Percentiles rank a stretch among this genome's conserved stretches.
Evolutionary conservation across 805 yeast genomes (phyloP).

Genomic region (Torulaspora maleeae): DNA sequence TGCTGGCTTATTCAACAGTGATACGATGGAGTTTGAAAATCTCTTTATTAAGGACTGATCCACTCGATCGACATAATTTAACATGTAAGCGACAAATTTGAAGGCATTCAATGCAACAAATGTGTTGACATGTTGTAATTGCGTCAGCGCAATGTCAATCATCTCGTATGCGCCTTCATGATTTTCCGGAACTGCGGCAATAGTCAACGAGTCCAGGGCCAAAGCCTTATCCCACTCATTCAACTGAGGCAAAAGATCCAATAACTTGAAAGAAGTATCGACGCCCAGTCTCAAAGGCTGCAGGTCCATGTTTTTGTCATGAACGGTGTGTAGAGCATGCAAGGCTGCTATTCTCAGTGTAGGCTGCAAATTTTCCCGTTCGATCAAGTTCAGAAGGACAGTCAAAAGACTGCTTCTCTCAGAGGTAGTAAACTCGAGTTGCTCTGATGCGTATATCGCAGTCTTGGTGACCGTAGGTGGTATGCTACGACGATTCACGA

Average conservation of each 20-base stretch:
- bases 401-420: slow-evolving; percentile 46
- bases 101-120: slow-evolving; percentile 76
- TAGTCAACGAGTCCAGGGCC: slow-evolving; percentile 54
- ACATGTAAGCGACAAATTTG: slow-evolving; percentile 63
- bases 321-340: slow-evolving; percentile 59
- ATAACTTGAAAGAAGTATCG: slow-evolving; percentile 36
- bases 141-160: slow-evolving; percentile 62
- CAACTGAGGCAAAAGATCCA: slow-evolving; percentile 34
- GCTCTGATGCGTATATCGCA: slow-evolving; percentile 66
- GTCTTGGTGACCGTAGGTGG: slow-evolving; percentile 56
- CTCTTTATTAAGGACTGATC: slow-evolving; percentile 55
- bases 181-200: slow-evolving; percentile 65
- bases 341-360: slow-evolving; percentile 67
- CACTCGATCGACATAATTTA: slow-evolving; percentile 62
- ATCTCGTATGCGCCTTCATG: slow-evolving; percentile 60
- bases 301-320: slow-evolving; percentile 41
- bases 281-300: slow-evolving; percentile 39
- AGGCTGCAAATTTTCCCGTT: slow-evolving; percentile 48
- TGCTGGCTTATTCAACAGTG: slow-evolving; percentile 67
- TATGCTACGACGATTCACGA: slow-evolving; percentile 44
- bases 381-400: slow-evolving; percentile 24
- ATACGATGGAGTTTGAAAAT: slow-evolving; percentile 63
- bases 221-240: slow-evolving; percentile 74
- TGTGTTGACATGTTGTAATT: slow-evolving; percentile 73
- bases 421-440: slow-evolving; percentile 51